Base-by-base conservation (phyloP, 139 green algal genomes). In the Nannochloris sp. region DNA sequence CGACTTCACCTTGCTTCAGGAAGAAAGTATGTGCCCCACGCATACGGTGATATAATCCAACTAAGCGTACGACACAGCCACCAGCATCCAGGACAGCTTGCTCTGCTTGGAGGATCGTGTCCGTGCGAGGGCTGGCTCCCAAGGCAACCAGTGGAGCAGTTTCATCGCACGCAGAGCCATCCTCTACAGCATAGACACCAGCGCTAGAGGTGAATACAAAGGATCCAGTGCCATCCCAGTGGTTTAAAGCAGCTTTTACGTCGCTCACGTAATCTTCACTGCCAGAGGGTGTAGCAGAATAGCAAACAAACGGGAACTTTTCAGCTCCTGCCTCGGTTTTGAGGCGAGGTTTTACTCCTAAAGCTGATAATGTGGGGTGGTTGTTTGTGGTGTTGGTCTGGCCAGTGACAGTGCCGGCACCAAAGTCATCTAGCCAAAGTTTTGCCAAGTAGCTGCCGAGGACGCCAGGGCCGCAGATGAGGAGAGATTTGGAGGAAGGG, bases 1-100 rank as follows among this genome's bases (percentile, higher is more conserved):
- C 48, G 12, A 90, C 81, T 34, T 80, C 53, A 14, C 64, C 56
- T 32, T 83, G 76, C 55, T 76, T 65, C 55, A 95, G 45, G 75
- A 96, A 98, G 81, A 89, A 97, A 19, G 84, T 97, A 75, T 99
- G 93, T 0, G 93, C 80, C 0, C 93, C 93, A 9, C 79, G 75
- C 62, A 13, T 62, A 15, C 44, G 61, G 58, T 96, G 89, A 77
- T 99, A 99, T 42, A 99, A 78, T 4, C 93, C 93, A 24, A 92
- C 92, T 30, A 97, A 76, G 2, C 94, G 82, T 68, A 98, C 62
- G 27, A 97, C 94, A 46, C 81, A 87, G 54, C 93, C 94, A 3
- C 87, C 80, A 3, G 72, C 85, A 53, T 78, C 54, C 38, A 97
- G 64, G 13, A 90, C 80, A 12, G 79, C 81, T 6, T 72, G 12